Percentiles rank a stretch among this genome's conserved stretches.
These are phyloP conservation scores for Chlorophyllum brunneum DNA, from an alignment of 768 basidiomycete species.

Conservation along the genomic window DNA sequence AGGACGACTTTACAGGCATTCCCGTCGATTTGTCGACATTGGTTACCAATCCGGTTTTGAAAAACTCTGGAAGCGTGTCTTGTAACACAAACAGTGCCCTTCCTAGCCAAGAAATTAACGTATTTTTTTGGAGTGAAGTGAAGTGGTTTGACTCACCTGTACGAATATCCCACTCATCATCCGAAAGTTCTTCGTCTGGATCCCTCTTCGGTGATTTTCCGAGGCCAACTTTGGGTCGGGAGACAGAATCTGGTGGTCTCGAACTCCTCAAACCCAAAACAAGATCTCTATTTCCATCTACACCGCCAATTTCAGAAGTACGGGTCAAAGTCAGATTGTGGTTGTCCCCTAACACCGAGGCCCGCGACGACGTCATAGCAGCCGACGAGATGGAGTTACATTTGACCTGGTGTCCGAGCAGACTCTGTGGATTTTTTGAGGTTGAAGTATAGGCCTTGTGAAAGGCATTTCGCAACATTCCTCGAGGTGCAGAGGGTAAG, in stretches of 20 bases:
- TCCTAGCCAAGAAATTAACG: constrained; percentile 36
- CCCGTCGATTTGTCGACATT: constrained; percentile 46
- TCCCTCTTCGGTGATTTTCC: constrained; percentile 2
- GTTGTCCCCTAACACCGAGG: background rate
- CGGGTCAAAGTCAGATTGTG: background rate
- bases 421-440: background rate
- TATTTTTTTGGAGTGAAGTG: background rate
- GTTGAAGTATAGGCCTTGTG: background rate
- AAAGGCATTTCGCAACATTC: constrained; percentile 7
- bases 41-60: constrained; percentile 60
- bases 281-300: background rate
- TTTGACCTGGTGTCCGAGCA: background rate
- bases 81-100: constrained; percentile 67
- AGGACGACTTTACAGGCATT: constrained; percentile 20
- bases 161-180: constrained; percentile 75
- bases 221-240: background rate
- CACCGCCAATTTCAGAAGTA: background rate
- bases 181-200: constrained; percentile 39
- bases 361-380: background rate
- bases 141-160: constrained; percentile 44
- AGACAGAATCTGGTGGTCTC: constrained; percentile 12
- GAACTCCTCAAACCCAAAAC: background rate
- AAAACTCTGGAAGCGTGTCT: constrained; percentile 70
- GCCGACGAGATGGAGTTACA: background rate
- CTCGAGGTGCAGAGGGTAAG: too few relatives aligned